Base-by-base conservation (phyloP, 2,329 filamentous ascomycete species). In the Myriosclerotinia scirpicola region DNA sequence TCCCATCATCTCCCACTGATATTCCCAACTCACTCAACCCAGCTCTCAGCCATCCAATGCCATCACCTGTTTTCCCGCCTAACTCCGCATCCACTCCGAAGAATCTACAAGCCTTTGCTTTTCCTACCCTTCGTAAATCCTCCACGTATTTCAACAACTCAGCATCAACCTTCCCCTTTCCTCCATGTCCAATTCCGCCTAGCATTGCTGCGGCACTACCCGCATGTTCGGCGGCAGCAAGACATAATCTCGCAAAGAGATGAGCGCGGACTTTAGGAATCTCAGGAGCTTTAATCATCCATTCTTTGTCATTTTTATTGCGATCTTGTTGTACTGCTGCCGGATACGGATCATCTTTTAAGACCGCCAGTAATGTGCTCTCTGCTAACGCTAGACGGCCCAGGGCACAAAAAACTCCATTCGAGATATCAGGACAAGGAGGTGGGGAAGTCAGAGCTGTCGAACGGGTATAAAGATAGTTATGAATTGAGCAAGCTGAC, bases 331-430 rank as follows among this genome's bases (percentile, higher is more conserved):
- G 87, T 2, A 96, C 89, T 8, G 89, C 85, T 1, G 90, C 88
- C 1, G 94, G 90, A 75, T 97, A 98, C 0, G 94, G 93, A 74
- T 99, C 95, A 75, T 98, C 94, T 73, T 98, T 98, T 60, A 96
- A 78, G 0, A 98, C 92, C 0, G 92, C 92, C 1, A 97, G 85
- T 1, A 98, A 83, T 0, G 93, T 97, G 0, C 93, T 93, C 78
- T 97, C 94, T 2, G 93, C 92, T 42, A 95, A 82, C 0, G 92
- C 87, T 3, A 97, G 82, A 14, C 83, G 84, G 4, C 85, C 81
- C 65, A 91, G 82, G 0, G 83, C 85, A 63, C 83, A 81, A 20
- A 84, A 79, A 9, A 81, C 83, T 2, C 83, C 75, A 8, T 84
- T 81, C 2, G 82, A 75, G 26, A 88, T 80, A 73, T 89, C 85